These are phyloP conservation scores for Myriosclerotinia scirpicola DNA, from an alignment of 2,329 filamentous ascomycete genomes.

Conservation along the genomic window DNA sequence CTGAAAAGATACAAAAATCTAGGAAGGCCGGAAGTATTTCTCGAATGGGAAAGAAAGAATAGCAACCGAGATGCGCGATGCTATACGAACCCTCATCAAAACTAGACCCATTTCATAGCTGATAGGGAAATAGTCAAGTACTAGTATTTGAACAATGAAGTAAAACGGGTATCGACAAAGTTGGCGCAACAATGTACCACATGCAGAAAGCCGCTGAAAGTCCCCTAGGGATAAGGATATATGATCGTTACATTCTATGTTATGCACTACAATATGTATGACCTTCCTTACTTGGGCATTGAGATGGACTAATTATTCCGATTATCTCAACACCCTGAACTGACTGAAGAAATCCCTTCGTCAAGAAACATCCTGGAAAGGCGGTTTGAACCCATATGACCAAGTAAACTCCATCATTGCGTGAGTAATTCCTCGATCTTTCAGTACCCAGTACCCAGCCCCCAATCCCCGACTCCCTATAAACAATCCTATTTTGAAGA, in stretches of 20 bases:
- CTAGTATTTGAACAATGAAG: background rate
- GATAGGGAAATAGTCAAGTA: background rate
- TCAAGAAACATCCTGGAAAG: background rate
- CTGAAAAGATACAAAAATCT: no score
- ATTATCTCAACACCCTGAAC: background rate
- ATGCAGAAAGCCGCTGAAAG: background rate
- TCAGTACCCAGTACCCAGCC: background rate
- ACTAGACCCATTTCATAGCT: no score
- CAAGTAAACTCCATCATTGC: constrained; percentile 6
- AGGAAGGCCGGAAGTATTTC: no score
- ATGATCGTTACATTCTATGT: constrained; percentile 2
- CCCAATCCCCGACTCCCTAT: background rate
- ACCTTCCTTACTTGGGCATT: background rate
- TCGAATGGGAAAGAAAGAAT: background rate
- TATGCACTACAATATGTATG: background rate
- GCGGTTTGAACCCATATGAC: background rate
- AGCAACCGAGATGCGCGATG: background rate
- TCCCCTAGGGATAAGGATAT: background rate
- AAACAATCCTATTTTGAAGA: background rate
- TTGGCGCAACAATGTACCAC: background rate
- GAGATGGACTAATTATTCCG: background rate
- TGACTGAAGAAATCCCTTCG: background rate
- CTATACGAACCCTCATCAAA: background rate
- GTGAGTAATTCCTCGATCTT: background rate
- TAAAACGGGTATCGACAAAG: background rate